These are phyloP conservation scores for Plasmodium gaboni DNA, from an alignment of 169 alveolate genomes.

Conservation along the genomic window DNA sequence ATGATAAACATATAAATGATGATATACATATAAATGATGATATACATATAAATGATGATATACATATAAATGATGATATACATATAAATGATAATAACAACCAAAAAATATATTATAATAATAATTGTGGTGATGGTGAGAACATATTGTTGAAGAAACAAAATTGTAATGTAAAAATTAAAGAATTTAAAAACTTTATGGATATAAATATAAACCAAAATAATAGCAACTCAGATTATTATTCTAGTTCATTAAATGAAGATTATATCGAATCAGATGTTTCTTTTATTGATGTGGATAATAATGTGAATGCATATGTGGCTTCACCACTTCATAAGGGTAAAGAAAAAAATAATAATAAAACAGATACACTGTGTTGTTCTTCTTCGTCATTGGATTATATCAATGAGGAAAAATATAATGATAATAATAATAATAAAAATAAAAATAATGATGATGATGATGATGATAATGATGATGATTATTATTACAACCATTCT, in stretches of 20 bases:
- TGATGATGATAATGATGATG: too few relatives aligned
- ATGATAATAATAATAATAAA: too few relatives aligned
- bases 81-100: background rate
- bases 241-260: constrained; percentile 52
- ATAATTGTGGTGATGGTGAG: constrained; percentile 7
- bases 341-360: background rate
- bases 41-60: background rate
- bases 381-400: constrained; percentile 18
- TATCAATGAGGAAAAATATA: constrained; percentile 6
- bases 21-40: background rate
- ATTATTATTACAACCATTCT: background rate
- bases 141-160: constrained; percentile 19
- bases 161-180: constrained; percentile 41
- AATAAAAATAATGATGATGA: too few relatives aligned
- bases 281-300: constrained; percentile 29
- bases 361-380: background rate
- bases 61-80: too few relatives aligned
- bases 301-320: background rate
- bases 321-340: background rate
- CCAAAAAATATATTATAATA: background rate
- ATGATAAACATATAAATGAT: too few relatives aligned
- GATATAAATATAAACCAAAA: constrained; percentile 24
- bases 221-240: constrained; percentile 13
- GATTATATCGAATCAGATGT: constrained; percentile 42
- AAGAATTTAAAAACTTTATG: constrained; percentile 46